Percentiles rank a stretch among this genome's conserved stretches.
These are phyloP conservation scores for Eremochloa ophiuroides DNA, from an alignment of 176 grass and related monocot genomes.

Conservation along the genomic window DNA sequence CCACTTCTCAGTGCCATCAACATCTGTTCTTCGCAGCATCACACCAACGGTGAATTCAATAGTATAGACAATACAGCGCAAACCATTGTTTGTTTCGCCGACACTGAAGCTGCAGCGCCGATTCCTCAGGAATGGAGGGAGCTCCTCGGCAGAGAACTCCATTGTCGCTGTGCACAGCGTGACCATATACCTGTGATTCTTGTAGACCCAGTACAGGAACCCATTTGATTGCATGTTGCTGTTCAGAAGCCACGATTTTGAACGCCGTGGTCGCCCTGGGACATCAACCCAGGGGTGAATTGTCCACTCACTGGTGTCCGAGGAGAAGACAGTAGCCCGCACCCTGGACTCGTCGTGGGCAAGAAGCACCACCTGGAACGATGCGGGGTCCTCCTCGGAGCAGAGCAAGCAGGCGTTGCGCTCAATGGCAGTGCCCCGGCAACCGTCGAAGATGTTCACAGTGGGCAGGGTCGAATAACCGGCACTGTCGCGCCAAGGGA, in stretches of 20 bases:
- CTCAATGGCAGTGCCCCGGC: fast-evolving
- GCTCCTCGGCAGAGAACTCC: conserved; percentile 4
- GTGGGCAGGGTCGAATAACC: neutral
- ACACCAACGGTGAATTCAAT: neutral
- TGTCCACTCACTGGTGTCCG: neutral
- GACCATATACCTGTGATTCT: neutral
- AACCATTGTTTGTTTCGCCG: neutral
- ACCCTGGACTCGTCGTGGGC: neutral
- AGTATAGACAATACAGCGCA: neutral
- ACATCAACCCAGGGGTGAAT: neutral
- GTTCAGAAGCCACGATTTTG: neutral
- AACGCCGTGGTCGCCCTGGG: neutral
- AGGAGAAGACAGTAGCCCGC: neutral
- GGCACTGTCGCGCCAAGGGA: neutral
- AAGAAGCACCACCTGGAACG: neutral
- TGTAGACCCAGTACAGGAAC: conserved; percentile 2
- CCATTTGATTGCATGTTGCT: neutral
- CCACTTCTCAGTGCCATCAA: neutral
- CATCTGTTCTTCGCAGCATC: neutral
- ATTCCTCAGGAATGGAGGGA: neutral
- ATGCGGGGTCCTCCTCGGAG: neutral
- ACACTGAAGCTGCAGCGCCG: neutral
- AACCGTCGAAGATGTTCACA: neutral
- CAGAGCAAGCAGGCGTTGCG: neutral
- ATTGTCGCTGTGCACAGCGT: neutral